Percentiles rank a stretch among this genome's conserved stretches.
Conservation (phyloP, 2,329 filamentous ascomycete genomes). For the Colletotrichum orbiculare region DNA sequence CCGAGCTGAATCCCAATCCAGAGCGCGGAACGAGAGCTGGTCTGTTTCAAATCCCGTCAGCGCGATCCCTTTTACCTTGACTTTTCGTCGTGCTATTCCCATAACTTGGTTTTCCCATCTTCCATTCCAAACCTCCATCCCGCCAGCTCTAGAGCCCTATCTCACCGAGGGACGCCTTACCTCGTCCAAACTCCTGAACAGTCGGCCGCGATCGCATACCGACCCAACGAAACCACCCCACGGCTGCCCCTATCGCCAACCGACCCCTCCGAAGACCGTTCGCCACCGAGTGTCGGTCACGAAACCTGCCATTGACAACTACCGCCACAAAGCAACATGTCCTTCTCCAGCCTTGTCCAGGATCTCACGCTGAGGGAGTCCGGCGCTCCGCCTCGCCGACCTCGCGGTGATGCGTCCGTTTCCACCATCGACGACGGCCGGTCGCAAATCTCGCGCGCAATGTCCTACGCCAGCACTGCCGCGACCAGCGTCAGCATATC, state of each 20-base stretch:
- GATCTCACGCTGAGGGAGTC: conserved; percentile 70
- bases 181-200: background rate
- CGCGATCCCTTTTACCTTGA: conserved; percentile 7
- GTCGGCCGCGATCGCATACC: conserved; percentile 9
- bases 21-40: conserved; percentile 27
- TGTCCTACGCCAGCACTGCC: conserved; percentile 74
- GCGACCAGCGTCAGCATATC: conserved; percentile 77
- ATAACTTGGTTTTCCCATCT: background rate
- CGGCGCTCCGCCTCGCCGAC: conserved; percentile 56
- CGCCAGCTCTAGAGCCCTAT: too few relatives aligned
- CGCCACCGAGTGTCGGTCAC: conserved; percentile 11
- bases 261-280: background rate
- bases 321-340: conserved; percentile 58
- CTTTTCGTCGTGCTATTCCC: conserved; percentile 19
- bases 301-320: background rate
- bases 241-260: background rate
- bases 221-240: conserved; percentile 1
- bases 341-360: conserved; percentile 75
- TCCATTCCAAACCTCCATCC: background rate
- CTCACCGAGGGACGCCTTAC: conserved; percentile 6
- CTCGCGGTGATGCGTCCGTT: conserved; percentile 58
- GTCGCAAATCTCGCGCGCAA: conserved; percentile 71
- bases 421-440: conserved; percentile 70
- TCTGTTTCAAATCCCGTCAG: conserved; percentile 34
- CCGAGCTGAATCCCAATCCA: conserved; percentile 18